Evolutionary conservation across 2,329 filamentous ascomycete species (phyloP).

Genomic region (Cylindrodendrum hubeiense): DNA sequence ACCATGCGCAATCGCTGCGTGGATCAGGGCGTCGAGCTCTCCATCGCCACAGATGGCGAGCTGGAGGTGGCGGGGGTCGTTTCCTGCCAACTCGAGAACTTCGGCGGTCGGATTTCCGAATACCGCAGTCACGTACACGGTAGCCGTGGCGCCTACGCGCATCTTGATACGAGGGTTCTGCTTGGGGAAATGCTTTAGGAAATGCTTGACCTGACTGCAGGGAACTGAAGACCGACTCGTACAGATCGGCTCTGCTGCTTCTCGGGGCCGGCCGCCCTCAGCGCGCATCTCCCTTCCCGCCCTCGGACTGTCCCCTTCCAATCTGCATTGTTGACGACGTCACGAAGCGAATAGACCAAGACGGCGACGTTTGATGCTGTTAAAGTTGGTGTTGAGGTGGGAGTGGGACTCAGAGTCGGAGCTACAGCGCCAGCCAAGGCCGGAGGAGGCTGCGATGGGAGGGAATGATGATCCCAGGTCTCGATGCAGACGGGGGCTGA

Average conservation of each 20-base stretch:
- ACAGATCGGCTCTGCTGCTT: constrained; percentile 97
- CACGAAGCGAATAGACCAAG: constrained; percentile 36
- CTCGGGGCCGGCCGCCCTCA: constrained; percentile 77
- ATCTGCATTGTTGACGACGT: constrained; percentile 71
- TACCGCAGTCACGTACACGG: constrained; percentile 97
- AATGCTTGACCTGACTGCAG: constrained; percentile 99
- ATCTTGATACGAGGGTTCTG: constrained; percentile 99
- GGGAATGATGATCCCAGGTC: too few relatives aligned
- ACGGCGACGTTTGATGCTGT: constrained; percentile 41
- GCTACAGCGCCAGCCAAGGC: too few relatives aligned
- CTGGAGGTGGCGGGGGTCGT: constrained; percentile 96
- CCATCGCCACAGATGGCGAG: constrained; percentile 98
- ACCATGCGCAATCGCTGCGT: constrained; percentile 97
- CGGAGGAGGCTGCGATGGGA: too few relatives aligned
- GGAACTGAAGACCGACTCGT: constrained; percentile 96
- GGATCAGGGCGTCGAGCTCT: constrained; percentile 96
- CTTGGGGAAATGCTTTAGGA: too few relatives aligned
- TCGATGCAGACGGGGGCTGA: too few relatives aligned
- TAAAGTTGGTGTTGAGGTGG: constrained; percentile 35
- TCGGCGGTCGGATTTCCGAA: constrained; percentile 98
- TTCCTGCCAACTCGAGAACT: constrained; percentile 97
- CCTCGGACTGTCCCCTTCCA: constrained; percentile 93
- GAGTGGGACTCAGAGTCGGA: too few relatives aligned
- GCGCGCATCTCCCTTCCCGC: constrained; percentile 84
- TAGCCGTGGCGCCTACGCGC: constrained; percentile 98